Evolutionary conservation across 257 asterid genomes (phyloP).

Genomic region (Ehretia macrophylla): DNA sequence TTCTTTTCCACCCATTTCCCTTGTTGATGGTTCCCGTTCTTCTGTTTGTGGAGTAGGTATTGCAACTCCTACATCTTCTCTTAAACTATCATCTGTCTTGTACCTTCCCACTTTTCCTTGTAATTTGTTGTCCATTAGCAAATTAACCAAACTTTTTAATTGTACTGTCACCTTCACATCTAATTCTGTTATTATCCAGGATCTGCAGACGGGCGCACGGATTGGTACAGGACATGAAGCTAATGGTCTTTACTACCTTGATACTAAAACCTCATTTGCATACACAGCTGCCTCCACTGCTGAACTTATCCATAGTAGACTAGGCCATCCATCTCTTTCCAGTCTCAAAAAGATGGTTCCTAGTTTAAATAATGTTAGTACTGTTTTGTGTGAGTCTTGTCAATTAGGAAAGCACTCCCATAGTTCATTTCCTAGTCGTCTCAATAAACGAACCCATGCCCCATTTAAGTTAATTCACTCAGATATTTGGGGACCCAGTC

Average conservation of each 20-base stretch:
- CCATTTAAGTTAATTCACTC: constrained; percentile 1
- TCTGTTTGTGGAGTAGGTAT: constrained; percentile 4
- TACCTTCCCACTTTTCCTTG: background rate
- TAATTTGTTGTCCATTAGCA: background rate
- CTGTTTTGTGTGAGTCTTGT: no score
- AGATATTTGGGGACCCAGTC: background rate
- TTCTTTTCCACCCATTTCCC: no score
- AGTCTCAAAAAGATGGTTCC: no score
- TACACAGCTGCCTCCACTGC: no score
- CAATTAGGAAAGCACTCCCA: background rate
- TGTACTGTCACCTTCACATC: background rate
- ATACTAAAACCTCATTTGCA: no score
- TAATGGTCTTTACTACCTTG: no score
- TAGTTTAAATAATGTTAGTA: no score
- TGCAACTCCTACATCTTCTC: background rate
- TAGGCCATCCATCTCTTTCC: no score
- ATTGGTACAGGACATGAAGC: background rate
- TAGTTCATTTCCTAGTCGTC: background rate
- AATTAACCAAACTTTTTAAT: background rate
- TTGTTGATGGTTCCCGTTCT: background rate
- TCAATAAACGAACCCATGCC: background rate
- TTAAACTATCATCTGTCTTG: background rate
- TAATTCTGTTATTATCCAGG: no score
- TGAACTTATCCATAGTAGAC: no score
- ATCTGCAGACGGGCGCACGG: background rate